Evolutionary conservation across 2,329 filamentous ascomycete species (phyloP), one percentile per base, ranked within the genome.

Genomic region (Ceratocystis papillata): DNA sequence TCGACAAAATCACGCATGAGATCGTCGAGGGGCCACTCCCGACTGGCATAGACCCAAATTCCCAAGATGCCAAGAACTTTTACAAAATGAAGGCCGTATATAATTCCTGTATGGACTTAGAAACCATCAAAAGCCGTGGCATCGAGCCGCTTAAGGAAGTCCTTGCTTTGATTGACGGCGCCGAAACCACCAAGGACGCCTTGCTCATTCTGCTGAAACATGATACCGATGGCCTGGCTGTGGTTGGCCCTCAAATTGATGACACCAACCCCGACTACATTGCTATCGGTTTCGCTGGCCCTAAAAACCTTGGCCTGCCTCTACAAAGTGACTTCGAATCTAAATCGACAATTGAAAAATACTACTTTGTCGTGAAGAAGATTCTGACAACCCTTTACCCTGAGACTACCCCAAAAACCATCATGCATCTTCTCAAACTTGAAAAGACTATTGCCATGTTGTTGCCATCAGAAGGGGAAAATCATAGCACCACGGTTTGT

Each of bases 41-140:
- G 3, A 71, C 73, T 70, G 69, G 73, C 62, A 67, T 64, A 53
- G 60, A 59, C 2, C 37, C 64, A 5, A 48, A 46, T 10, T 78
- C 77, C 2, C 75, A 77, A 0, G 83, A 87, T 66, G 77, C 83
- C 70, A 74, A 80, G 41, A 90, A 88, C 71, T 89, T 89, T 71
- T 75, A 82, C 68, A 86, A 87, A 73, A 76, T 90, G 71, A 82
- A 87, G 72, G 74, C 79, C 59, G 81, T 80, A 0, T 90, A 89
- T 70, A 75, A 83, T 68, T 81, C 86, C 44, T 90, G 87, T 71
- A 80, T 87, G 73, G 79, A 89, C 70, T 81, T 86, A 71, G 77
- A 80, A 7, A 74, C 76, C 7, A 80, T 88, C 64, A 79, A 81
- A 69, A 74, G 80, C 57, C 72, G 78, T 10, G 87, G 85, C 1